Evolutionary conservation across 2,329 filamentous ascomycete species (phyloP).

Genomic region (Fusarium ramigenum): DNA sequence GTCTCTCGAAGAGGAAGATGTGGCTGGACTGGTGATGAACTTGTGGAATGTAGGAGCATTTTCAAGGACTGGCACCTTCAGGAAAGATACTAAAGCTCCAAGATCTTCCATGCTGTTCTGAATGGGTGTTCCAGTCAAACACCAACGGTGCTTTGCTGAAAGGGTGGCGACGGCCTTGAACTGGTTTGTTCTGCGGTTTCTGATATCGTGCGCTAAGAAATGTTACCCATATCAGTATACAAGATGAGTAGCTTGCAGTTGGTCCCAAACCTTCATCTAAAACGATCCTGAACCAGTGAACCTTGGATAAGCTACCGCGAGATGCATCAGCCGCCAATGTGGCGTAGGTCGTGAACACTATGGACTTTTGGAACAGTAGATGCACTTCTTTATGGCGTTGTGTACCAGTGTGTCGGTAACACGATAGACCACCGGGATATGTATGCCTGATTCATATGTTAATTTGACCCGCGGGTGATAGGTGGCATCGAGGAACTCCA

Average conservation of each 20-base stretch:
- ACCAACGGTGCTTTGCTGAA: not conserved
- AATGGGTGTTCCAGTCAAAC: not conserved
- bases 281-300: not conserved
- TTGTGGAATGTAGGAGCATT: not conserved
- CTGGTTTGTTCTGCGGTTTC: not conserved
- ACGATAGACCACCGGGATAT: accelerated
- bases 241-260: accelerated
- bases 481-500: too few relatives aligned
- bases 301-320: not conserved
- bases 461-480: too few relatives aligned
- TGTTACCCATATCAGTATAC: too few relatives aligned
- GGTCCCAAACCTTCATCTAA: not conserved
- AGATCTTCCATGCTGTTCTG: not conserved
- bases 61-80: not conserved
- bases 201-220: accelerated
- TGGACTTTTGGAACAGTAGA: not conserved
- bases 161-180: accelerated
- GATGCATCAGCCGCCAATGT: not conserved
- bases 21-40: not conserved
- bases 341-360: not conserved
- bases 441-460: not conserved
- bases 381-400: not conserved
- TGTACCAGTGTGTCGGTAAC: not conserved
- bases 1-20: accelerated
- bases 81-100: not conserved